phyloP scores from a whole-genome alignment of 768 basidiomycete genomes.

The Rhodotorula toruloides region DNA sequence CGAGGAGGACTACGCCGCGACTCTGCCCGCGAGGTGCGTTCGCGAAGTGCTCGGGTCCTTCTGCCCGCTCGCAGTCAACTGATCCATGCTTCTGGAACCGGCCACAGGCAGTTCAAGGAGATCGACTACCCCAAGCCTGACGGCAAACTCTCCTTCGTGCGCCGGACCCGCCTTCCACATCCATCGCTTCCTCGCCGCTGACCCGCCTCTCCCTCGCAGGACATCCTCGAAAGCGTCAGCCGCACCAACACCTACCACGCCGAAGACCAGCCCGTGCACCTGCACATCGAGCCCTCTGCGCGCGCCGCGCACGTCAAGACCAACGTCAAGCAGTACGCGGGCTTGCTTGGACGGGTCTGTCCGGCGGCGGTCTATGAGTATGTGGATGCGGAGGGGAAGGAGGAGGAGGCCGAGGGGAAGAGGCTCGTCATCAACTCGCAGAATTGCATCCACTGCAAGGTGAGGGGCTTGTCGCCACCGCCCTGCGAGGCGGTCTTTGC shows the following conservation, averaged over 20 bases:
- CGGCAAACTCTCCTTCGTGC: slow-evolving; percentile 81
- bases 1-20: slow-evolving; percentile 60
- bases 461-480: neutral
- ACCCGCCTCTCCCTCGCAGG: no score
- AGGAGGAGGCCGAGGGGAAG: slow-evolving; percentile 60
- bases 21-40: slow-evolving; percentile 56
- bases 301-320: slow-evolving; percentile 63
- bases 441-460: slow-evolving; percentile 52
- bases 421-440: slow-evolving; percentile 95
- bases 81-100: neutral
- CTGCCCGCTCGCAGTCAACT: neutral
- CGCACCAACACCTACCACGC: slow-evolving; percentile 92
- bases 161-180: no score
- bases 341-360: slow-evolving; percentile 80
- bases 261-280: slow-evolving; percentile 91
- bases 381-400: slow-evolving; percentile 63
- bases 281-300: slow-evolving; percentile 53
- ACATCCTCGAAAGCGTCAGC: slow-evolving; percentile 80
- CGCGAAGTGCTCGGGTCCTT: slow-evolving; percentile 37
- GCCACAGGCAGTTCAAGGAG: slow-evolving; percentile 28
- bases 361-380: slow-evolving; percentile 98
- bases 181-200: no score
- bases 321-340: slow-evolving; percentile 76
- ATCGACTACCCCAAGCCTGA: slow-evolving; percentile 55
- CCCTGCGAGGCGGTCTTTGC: neutral